phyloP scores from a whole-genome alignment of 306 rosid species.

The Carpinus fangiana region DNA sequence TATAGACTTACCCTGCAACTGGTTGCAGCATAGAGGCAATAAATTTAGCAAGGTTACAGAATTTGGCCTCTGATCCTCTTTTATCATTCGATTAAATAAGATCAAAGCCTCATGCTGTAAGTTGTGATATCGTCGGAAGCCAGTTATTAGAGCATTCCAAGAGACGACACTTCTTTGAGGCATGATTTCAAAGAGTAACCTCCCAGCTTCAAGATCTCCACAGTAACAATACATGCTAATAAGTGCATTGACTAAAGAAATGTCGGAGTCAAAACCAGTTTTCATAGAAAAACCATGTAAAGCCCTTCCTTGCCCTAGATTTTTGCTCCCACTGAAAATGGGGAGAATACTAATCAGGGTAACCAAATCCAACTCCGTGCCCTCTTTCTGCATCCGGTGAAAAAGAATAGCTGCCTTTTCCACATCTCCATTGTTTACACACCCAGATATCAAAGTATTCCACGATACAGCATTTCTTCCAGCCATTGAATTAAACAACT shows the following conservation, averaged over 20 bases:
- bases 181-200: constrained; percentile 29
- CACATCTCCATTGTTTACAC: constrained; percentile 12
- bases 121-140: constrained; percentile 27
- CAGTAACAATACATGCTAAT: constrained; percentile 38
- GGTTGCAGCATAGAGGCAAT: constrained; percentile 33
- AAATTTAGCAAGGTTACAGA: constrained; percentile 28
- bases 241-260: constrained; percentile 37
- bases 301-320: constrained; percentile 32
- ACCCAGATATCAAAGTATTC: constrained; percentile 33
- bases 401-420: constrained; percentile 16
- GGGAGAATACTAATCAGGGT: constrained; percentile 40
- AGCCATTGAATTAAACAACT: constrained; percentile 19
- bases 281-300: constrained; percentile 34
- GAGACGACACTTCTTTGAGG: constrained; percentile 33
- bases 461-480: constrained; percentile 28
- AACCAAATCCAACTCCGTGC: constrained; percentile 25
- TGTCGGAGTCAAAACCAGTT: constrained; percentile 13
- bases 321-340: neutral
- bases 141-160: constrained; percentile 43
- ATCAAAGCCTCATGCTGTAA: constrained; percentile 21
- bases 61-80: constrained; percentile 28
- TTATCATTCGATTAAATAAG: constrained; percentile 27
- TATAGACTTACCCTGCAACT: constrained; percentile 37
- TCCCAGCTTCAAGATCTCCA: constrained; percentile 35
- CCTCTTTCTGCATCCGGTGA: constrained; percentile 33